phyloP scores from a whole-genome alignment of 345 rosid genomes.

The Dimocarpus longan region DNA sequence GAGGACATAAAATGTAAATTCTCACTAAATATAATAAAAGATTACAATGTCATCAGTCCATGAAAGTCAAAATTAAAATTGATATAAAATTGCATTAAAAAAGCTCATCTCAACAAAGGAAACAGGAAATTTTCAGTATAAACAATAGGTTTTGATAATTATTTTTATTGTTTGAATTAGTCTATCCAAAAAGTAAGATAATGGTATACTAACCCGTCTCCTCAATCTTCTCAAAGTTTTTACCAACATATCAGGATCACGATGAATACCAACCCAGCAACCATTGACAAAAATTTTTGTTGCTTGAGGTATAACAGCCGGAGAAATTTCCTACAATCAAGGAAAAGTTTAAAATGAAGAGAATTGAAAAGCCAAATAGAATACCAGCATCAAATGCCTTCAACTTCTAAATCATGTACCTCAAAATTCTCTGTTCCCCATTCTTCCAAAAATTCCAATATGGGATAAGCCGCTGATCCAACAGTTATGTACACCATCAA shows the following conservation, averaged over 20 bases:
- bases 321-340: slow-evolving; percentile 81
- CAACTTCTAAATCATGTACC: slow-evolving; percentile 43
- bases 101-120: neutral
- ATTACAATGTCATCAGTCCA: neutral
- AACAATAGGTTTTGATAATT: neutral
- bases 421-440: slow-evolving; percentile 99
- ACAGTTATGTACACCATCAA: slow-evolving; percentile 98
- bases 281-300: slow-evolving; percentile 96
- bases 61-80: neutral
- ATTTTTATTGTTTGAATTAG: neutral
- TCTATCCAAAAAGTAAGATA: neutral
- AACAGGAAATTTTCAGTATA: neutral
- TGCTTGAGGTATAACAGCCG: slow-evolving; percentile 93
- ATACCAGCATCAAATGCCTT: neutral
- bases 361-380: slow-evolving; percentile 1
- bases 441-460: slow-evolving; percentile 89
- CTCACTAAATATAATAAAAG: neutral
- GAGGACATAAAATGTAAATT: neutral
- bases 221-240: slow-evolving; percentile 88
- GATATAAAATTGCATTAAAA: neutral
- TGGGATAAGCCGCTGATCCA: slow-evolving; percentile 95
- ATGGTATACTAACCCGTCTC: slow-evolving; percentile 64
- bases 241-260: slow-evolving; percentile 99
- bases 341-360: slow-evolving; percentile 12
- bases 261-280: slow-evolving; percentile 98